Percentiles rank a stretch among this genome's conserved stretches.
Conservation (phyloP, 306 rosid genomes). For the Lupinus albus region DNA sequence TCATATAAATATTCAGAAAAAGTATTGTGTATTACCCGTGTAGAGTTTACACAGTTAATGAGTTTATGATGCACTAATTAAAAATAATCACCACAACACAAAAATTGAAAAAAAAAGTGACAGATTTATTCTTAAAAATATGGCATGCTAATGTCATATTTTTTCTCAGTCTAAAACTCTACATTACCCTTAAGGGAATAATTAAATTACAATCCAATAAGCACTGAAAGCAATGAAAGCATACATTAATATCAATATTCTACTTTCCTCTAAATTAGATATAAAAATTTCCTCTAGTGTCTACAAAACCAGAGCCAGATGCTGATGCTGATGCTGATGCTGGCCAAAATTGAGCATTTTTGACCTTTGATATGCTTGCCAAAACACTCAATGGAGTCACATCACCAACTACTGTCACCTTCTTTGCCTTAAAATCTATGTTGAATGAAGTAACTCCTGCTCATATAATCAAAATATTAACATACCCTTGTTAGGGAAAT, state of each 20-base stretch:
- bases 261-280: slow-evolving; percentile 22
- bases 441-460: slow-evolving; percentile 85
- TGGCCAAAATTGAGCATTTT: slow-evolving; percentile 91
- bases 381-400: slow-evolving; percentile 73
- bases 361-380: slow-evolving; percentile 86
- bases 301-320: slow-evolving; percentile 39
- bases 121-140: not conserved
- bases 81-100: not conserved
- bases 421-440: slow-evolving; percentile 89
- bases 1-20: no score
- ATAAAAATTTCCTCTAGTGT: slow-evolving; percentile 37
- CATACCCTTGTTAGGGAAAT: not conserved
- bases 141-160: slow-evolving; percentile 2
- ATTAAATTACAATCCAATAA: slow-evolving; percentile 36
- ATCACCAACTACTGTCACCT: slow-evolving; percentile 82
- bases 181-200: slow-evolving; percentile 13
- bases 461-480: slow-evolving; percentile 24
- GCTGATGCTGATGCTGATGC: slow-evolving; percentile 36
- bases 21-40: no score
- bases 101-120: not conserved
- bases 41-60: not conserved
- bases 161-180: not conserved
- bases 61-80: not conserved
- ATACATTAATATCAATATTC: slow-evolving; percentile 14
- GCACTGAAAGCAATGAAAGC: slow-evolving; percentile 41